Conservation (phyloP, 768 basidiomycete genomes). For the Rhodotorula paludigena region DNA sequence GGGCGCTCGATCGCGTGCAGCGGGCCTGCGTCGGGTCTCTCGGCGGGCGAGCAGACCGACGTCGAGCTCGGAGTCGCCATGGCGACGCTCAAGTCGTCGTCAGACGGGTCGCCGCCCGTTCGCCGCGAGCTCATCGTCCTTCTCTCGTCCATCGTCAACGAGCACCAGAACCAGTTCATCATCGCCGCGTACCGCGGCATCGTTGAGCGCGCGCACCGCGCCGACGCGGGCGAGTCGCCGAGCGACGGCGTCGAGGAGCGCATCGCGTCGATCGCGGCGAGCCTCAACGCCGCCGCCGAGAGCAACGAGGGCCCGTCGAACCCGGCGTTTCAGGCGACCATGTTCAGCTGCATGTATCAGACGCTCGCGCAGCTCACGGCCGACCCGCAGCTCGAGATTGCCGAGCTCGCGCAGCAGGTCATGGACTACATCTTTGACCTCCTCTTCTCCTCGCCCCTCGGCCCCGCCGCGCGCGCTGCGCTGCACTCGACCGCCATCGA, state of each 20-base stretch:
- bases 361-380: slow-evolving; percentile 80
- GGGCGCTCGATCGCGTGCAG: slow-evolving; percentile 33
- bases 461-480: slow-evolving; percentile 27
- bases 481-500: slow-evolving; percentile 18
- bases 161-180: slow-evolving; percentile 94
- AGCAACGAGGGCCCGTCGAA: slow-evolving; percentile 34
- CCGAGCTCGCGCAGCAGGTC: slow-evolving; percentile 80
- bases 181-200: slow-evolving; percentile 95
- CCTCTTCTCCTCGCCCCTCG: slow-evolving; percentile 50
- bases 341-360: slow-evolving; percentile 73
- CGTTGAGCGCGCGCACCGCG: slow-evolving; percentile 63
- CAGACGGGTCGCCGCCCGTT: slow-evolving; percentile 94
- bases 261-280: slow-evolving; percentile 39
- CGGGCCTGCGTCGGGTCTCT: slow-evolving; percentile 23
- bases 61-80: slow-evolving; percentile 89
- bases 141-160: slow-evolving; percentile 86
- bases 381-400: slow-evolving; percentile 89
- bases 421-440: slow-evolving; percentile 88
- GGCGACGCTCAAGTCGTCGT: slow-evolving; percentile 80
- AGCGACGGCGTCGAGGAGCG: slow-evolving; percentile 36
- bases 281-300: slow-evolving; percentile 33
- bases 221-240: slow-evolving; percentile 7
- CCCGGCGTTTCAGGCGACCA: slow-evolving; percentile 50
- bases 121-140: slow-evolving; percentile 87
- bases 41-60: slow-evolving; percentile 46